phyloP scores from a whole-genome alignment of 495 filamentous ascomycete species.

The Penicillium desertorum region DNA sequence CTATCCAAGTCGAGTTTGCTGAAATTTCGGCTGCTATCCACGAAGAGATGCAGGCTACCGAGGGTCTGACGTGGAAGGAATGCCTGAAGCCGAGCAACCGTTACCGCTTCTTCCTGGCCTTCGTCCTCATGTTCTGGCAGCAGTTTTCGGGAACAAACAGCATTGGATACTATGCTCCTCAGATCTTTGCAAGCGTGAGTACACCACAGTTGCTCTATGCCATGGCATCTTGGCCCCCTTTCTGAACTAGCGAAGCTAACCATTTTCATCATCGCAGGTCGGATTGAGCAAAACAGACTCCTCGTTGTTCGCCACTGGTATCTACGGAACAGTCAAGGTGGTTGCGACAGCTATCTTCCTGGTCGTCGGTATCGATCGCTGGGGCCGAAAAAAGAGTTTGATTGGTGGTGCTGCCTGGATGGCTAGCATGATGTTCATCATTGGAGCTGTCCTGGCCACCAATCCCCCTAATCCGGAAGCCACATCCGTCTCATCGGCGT shows the following conservation, averaged over 20 bases:
- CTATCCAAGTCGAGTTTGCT: slow-evolving; percentile 56
- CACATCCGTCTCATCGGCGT: slow-evolving; percentile 35
- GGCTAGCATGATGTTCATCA: slow-evolving; percentile 69
- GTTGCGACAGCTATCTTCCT: slow-evolving; percentile 61
- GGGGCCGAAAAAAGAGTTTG: slow-evolving; percentile 65
- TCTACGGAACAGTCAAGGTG: slow-evolving; percentile 55
- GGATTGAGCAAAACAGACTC: slow-evolving; percentile 45
- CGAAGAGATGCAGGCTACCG: slow-evolving; percentile 41
- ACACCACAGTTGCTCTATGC: neutral
- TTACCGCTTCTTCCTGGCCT: slow-evolving; percentile 44
- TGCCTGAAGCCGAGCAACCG: slow-evolving; percentile 40
- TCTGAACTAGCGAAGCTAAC: neutral
- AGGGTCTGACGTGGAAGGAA: slow-evolving; percentile 45
- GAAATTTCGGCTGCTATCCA: slow-evolving; percentile 54
- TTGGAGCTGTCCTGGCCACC: slow-evolving; percentile 63
- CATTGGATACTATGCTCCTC: slow-evolving; percentile 53
- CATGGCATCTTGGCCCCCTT: neutral
- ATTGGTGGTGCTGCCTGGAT: slow-evolving; percentile 69
- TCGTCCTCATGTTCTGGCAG: slow-evolving; percentile 53
- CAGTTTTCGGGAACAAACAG: slow-evolving; percentile 54
- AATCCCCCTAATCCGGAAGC: slow-evolving; percentile 39
- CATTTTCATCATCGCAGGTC: slow-evolving; percentile 11
- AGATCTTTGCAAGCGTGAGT: slow-evolving; percentile 47
- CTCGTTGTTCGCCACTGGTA: slow-evolving; percentile 51
- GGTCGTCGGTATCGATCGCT: slow-evolving; percentile 65